Evolutionary conservation across 2,329 filamentous ascomycete species (phyloP), one percentile per base, ranked within the genome.

Genomic region (Hypoxylon sp.): DNA sequence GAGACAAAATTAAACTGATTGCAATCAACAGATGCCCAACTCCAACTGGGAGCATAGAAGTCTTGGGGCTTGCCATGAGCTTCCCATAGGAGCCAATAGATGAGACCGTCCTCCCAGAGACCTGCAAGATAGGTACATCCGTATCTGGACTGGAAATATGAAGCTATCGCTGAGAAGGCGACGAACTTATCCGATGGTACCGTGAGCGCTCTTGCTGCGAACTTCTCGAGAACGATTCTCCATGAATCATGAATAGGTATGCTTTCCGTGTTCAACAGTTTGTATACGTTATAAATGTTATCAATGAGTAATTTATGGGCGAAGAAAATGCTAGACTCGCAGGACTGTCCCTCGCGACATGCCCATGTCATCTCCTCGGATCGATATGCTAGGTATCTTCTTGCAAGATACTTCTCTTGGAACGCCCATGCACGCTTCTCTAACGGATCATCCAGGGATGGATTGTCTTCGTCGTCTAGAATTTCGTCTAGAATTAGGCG

Each of bases 11-110:
- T 3, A 42, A 35, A 4, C 1, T 53, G 17, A 14, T 24, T 29
- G n/a, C 13, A 10, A n/a, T 37, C 13, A 35, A 59, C 22, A 29
- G 44, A 51, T 2, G 13, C 22, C 46, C 46, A 51, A 24, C 55
- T 59, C 55, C 46, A 59, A 4, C 31, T 51, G 22, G 55, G 42
- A 37, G 19, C 46, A 42, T 50, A 59, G 14, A 42, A 51, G 2
- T 17, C 8, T 31, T 59, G 44, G 1, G 55, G 19, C 6, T n/a
- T 37, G 2, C 19, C 13, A 22, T 11, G 11, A 17, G 3, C 19
- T 35, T 29, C 2, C 54, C 44, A 48, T 14, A 37, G 2, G 11
- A 59, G 31, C 4, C 6, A 14, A 5, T 17, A 6, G 14, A 29
- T 24, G n/a, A 59, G 29, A 37, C 17, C 1, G 8, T 59, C 44